Evolutionary conservation across 108 stramenopile genomes (phyloP).

Genomic region (Cyclotella distinguenda): DNA sequence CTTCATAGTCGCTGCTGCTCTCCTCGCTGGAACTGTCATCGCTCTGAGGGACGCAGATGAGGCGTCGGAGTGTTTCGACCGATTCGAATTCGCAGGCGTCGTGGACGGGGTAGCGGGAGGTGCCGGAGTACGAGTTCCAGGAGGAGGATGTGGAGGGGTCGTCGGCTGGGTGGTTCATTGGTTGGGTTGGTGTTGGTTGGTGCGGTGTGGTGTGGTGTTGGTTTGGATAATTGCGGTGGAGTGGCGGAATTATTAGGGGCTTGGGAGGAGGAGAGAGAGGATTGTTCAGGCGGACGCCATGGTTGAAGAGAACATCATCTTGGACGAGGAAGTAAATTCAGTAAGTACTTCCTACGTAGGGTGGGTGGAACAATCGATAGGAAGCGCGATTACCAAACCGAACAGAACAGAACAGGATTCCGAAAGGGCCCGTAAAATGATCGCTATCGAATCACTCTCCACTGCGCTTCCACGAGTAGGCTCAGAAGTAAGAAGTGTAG

Average conservation of each 20-base stretch:
- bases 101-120: constrained; percentile 79
- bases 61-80: constrained; percentile 54
- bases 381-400: too few relatives aligned
- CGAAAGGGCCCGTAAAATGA: too few relatives aligned
- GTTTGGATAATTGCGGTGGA: too few relatives aligned
- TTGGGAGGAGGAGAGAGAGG: too few relatives aligned
- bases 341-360: too few relatives aligned
- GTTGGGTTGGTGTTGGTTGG: neutral
- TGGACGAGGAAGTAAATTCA: too few relatives aligned
- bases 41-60: constrained; percentile 48
- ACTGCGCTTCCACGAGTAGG: too few relatives aligned
- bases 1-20: neutral
- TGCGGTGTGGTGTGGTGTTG: neutral
- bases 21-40: constrained; percentile 32
- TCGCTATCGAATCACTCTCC: too few relatives aligned
- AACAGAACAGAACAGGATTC: too few relatives aligned
- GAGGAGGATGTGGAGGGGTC: constrained; percentile 59
- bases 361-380: too few relatives aligned
- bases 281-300: constrained; percentile 10
- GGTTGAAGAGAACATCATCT: neutral
- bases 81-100: constrained; percentile 86
- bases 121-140: constrained; percentile 30
- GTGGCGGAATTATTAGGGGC: too few relatives aligned
- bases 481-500: too few relatives aligned
- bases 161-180: constrained; percentile 51